Evolutionary conservation across 75 land plant species (phyloP), one percentile per base, ranked within the genome.

Genomic region (Adiantum capillusveneris): DNA sequence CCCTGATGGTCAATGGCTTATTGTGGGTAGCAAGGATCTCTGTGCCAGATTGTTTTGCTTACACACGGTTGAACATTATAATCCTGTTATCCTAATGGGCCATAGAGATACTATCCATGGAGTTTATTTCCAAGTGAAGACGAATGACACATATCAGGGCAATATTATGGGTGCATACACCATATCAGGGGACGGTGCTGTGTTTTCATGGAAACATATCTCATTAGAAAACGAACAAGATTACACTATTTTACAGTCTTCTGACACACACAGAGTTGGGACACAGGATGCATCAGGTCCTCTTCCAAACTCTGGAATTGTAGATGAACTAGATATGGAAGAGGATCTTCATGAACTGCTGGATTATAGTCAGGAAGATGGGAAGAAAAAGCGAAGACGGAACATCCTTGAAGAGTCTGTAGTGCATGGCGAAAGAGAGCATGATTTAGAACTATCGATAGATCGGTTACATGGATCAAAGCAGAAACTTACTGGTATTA

Each of bases 21-120:
- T 94, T n/a, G 96, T 58, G 5, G 96, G 90, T 16, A 82, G 86
- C 2, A 94, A 94, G 60, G 98, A 89, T 57, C 58, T 86, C 57
- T 63, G 85, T 1, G 87, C 55, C 25, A 81, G 84, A 58, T 25
- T 94, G 30, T 79, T 86, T 57, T 57, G 46, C 31, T 29, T 79
- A 5, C 59, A 75, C 43, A 70, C 53, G 25, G 20, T 59, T 20
- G 56, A 57, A 1, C 65, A 39, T 0, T 48, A 22, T 25, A 13
- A n/a, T 24, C 83, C 98, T 0, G 83, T 79, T 49, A 43, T 74
- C 60, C 76, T 94, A 25, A 53, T 73, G 0, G 98, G 95, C 1
- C 96, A 94, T 59, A 72, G 87, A 25, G 86, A 89, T 62, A 50
- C 65, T 12, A 16, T 81, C 19, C 71, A 75, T 0, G 98, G 98